Evolutionary conservation across 2,329 filamentous ascomycete species (phyloP).

Genomic region (Talaromyces rugulosus): DNA sequence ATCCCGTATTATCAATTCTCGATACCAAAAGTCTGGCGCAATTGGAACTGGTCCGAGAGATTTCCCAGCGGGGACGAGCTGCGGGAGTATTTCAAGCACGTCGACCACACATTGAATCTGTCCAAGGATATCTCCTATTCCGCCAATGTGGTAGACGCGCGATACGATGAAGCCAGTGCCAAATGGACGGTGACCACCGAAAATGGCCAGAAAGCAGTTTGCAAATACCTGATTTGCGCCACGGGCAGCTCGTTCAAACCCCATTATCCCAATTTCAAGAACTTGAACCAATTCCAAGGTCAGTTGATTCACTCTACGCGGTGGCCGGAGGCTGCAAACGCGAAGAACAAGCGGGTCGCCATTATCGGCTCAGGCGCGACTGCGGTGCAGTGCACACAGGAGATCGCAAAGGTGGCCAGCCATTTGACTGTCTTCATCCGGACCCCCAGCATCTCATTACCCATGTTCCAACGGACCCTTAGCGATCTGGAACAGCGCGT

Average conservation of each 20-base stretch:
- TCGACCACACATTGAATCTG: constrained; percentile 21
- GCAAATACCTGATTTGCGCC: background rate
- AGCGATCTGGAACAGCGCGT: background rate
- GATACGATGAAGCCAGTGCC: background rate
- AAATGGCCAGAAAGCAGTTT: background rate
- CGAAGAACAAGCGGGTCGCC: background rate
- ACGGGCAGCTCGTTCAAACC: background rate
- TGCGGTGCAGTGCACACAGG: background rate
- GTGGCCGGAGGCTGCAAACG: background rate
- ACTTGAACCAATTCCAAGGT: background rate
- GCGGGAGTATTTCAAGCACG: constrained; percentile 22
- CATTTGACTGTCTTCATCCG: constrained; percentile 1
- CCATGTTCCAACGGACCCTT: background rate
- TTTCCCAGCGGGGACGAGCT: constrained; percentile 24
- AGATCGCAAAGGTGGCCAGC: background rate
- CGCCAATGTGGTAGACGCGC: background rate
- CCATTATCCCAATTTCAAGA: background rate
- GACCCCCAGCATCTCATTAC: constrained; percentile 3
- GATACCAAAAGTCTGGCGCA: constrained; percentile 15
- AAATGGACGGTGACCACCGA: constrained; percentile 2
- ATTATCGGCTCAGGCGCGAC: background rate
- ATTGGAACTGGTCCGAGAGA: constrained; percentile 14
- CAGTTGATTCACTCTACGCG: background rate
- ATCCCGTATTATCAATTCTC: constrained; percentile 23
- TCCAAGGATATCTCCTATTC: constrained; percentile 14